Percentiles rank a stretch among this genome's conserved stretches.
Conservation (phyloP, 768 basidiomycete genomes). For the Exidia glandulosa region DNA sequence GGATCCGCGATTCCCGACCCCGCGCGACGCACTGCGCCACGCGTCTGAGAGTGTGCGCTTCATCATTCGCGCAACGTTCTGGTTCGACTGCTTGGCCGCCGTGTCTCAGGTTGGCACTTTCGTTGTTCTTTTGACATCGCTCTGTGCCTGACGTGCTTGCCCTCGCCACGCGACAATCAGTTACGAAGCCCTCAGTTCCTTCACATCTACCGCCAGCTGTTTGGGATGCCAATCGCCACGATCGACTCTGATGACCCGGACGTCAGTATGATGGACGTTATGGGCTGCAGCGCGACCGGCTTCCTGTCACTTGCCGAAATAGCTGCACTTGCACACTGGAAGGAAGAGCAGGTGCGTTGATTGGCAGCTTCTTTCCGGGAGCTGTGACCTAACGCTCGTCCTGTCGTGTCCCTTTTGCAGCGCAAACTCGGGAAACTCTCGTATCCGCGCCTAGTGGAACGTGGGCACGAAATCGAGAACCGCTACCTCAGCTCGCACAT, state of each 20-base stretch:
- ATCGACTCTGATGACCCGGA: constrained; percentile 13
- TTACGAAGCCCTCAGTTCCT: constrained; percentile 27
- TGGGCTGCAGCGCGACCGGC: constrained; percentile 76
- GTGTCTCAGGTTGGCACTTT: constrained; percentile 33
- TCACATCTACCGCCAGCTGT: constrained; percentile 43
- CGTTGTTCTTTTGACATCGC: background rate
- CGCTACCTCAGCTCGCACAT: constrained; percentile 26
- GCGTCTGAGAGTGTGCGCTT: constrained; percentile 48
- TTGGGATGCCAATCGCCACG: constrained; percentile 29
- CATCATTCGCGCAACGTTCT: constrained; percentile 73
- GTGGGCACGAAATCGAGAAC: constrained; percentile 41
- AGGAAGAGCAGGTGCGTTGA: no score
- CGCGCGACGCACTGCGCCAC: constrained; percentile 32
- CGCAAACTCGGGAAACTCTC: constrained; percentile 36
- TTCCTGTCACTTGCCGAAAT: constrained; percentile 74
- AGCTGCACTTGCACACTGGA: constrained; percentile 56
- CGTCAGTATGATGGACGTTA: constrained; percentile 68
- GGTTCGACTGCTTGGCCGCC: constrained; percentile 79
- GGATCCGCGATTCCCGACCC: constrained; percentile 23
- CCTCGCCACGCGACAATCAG: constrained; percentile 26
- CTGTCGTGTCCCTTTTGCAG: no score
- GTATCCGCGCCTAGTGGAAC: constrained; percentile 46
- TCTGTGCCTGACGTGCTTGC: background rate
- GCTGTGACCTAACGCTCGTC: background rate
- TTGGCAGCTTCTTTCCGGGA: background rate